Evolutionary conservation across 768 basidiomycete genomes (phyloP).

Genomic region (Chalciporus sphaerocephalus): DNA sequence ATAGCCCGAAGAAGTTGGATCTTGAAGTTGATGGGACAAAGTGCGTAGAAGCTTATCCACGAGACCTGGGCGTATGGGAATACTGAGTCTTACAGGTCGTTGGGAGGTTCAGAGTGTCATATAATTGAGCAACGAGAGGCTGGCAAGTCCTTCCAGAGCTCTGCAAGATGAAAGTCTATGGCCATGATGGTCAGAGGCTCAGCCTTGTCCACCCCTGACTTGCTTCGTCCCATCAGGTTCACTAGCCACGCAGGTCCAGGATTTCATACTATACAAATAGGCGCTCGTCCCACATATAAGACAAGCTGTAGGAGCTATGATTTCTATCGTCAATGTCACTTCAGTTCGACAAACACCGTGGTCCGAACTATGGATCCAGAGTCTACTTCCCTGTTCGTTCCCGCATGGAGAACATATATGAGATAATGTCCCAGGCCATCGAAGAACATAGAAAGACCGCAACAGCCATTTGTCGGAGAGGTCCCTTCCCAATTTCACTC

Average conservation of each 20-base stretch:
- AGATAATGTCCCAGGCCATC: slow-evolving; percentile 20
- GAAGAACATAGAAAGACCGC: slow-evolving; percentile 15
- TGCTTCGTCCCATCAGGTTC: too few relatives aligned
- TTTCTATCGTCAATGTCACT: neutral
- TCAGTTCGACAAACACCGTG: neutral
- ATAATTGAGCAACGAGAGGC: too few relatives aligned
- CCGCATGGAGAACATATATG: slow-evolving; percentile 18
- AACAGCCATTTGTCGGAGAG: slow-evolving; percentile 12
- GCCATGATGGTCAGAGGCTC: too few relatives aligned
- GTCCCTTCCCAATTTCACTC: slow-evolving; percentile 20
- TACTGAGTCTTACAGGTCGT: too few relatives aligned
- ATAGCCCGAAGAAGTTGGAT: too few relatives aligned
- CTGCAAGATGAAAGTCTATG: too few relatives aligned
- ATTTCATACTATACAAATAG: neutral
- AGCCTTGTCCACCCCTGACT: too few relatives aligned
- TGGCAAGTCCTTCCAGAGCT: too few relatives aligned
- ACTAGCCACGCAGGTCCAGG: neutral
- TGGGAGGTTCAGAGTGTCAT: too few relatives aligned
- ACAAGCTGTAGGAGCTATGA: slow-evolving; percentile 6
- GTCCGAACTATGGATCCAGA: slow-evolving; percentile 12
- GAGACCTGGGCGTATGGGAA: too few relatives aligned
- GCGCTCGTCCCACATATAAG: slow-evolving; percentile 9
- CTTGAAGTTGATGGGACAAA: too few relatives aligned
- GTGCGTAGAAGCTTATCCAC: too few relatives aligned
- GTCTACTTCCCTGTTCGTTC: slow-evolving; percentile 1